A percentile compares a stretch with the other conserved stretches of the same genome.
phyloP scores from a whole-genome alignment of 2,329 filamentous ascomycete genomes.

The Kalaharituber pfeilii region DNA sequence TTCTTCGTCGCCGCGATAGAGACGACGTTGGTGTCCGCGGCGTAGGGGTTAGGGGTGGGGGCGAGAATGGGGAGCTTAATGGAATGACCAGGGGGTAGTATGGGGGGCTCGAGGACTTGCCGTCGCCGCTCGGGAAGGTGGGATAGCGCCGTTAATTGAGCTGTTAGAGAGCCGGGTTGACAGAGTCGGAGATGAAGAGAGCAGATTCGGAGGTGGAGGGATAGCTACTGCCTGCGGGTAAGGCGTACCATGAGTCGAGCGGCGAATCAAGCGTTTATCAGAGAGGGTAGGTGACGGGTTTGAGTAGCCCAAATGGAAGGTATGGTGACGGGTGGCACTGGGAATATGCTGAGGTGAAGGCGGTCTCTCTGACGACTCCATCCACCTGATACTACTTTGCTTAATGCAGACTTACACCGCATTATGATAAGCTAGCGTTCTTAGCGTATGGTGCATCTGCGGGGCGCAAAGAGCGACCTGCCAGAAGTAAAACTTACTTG shows the following conservation, averaged over 20 bases:
- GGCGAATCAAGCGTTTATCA: background rate
- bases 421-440: background rate
- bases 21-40: background rate
- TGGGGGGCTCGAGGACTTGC: background rate
- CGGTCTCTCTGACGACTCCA: background rate
- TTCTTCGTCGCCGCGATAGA: background rate
- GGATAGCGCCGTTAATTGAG: background rate
- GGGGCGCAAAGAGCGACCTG: too few relatives aligned
- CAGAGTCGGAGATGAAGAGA: background rate
- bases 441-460: too few relatives aligned
- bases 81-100: background rate
- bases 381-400: background rate
- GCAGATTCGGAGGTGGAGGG: background rate
- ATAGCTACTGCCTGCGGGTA: background rate
- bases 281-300: background rate
- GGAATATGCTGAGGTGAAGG: background rate
- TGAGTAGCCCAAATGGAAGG: background rate
- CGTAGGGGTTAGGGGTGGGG: background rate
- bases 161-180: background rate
- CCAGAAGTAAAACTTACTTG: too few relatives aligned
- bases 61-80: background rate
- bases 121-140: background rate
- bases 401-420: background rate
- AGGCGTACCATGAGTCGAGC: background rate
- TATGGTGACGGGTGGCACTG: background rate